Conservation (phyloP, 1,284 basidiomycete genomes). For the Trichosporon ovoides region DNA sequence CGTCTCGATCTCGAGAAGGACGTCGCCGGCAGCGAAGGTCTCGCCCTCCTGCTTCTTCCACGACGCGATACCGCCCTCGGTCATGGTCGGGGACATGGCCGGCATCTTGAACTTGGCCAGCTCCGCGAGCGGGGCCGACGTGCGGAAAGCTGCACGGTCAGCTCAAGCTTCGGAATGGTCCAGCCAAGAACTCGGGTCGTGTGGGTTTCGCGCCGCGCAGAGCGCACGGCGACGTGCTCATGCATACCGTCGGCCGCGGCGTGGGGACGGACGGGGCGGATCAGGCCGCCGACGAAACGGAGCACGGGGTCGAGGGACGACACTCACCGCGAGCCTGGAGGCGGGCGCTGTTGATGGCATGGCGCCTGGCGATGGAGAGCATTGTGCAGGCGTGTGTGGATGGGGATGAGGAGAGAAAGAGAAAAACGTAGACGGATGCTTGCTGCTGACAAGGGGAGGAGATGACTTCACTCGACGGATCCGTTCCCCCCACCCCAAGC, state of each 20-base stretch:
- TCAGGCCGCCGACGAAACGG: not conserved
- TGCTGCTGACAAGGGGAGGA: not conserved
- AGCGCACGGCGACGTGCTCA: too few species aligned
- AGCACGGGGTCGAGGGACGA: not conserved
- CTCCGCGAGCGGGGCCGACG: conserved; percentile 68
- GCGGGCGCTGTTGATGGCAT: conserved; percentile 27
- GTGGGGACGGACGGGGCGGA: not conserved
- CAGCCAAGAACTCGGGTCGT: not conserved
- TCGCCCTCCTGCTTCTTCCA: conserved; percentile 99
- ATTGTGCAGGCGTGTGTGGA: conserved; percentile 20
- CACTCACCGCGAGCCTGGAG: conserved; percentile 34
- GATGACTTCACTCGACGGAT: not conserved
- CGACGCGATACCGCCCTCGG: conserved; percentile 91
- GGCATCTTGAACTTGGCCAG: conserved; percentile 93
- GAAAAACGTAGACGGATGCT: not conserved
- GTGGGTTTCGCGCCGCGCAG: too few species aligned
- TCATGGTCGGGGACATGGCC: conserved; percentile 99
- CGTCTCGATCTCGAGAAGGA: conserved; percentile 78
- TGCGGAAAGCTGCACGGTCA: conserved; percentile 66
- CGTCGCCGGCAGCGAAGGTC: conserved; percentile 79
- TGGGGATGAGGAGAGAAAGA: conserved; percentile 2
- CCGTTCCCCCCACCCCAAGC: too few species aligned
- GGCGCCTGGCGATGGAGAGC: conserved; percentile 44
- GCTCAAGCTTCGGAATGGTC: not conserved
- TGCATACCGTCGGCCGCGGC: too few species aligned